Evolutionary conservation across 345 rosid genomes (phyloP), one percentile per base, ranked within the genome.

Genomic region (Populus euphratica): DNA sequence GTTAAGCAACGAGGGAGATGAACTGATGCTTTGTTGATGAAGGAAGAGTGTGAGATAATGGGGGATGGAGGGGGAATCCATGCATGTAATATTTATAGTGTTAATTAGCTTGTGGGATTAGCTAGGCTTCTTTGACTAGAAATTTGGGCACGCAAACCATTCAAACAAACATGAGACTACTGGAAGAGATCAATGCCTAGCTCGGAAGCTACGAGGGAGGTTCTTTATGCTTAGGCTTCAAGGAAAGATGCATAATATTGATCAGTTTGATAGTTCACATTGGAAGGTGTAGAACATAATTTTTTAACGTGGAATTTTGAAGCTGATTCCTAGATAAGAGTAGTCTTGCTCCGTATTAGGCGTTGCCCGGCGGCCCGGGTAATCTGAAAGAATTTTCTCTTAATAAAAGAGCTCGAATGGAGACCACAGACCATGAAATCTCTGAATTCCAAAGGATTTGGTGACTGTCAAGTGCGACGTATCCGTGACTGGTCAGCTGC

Each of bases 191-290:
- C 63, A 0, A 13, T 18, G 13, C 13, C 21, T 21, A 1, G 44
- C n/a, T 8, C n/a, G 81, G 89, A 86, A 86, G 23, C 79, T 73
- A 33, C 87, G 25, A 39, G 77, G 85, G 80, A 77, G 73, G 27
- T 83, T 87, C 80, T 65, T 68, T 7, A 54, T 20, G 7, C 61
- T 7, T 20, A 3, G 63, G 33, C 39, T 17, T 31, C 17, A 54
- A 56, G 11, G 8, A 43, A 31, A 14, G 44, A 41, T 18, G 31
- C 6, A 72, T 49, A 0, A 17, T 18, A 23, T 16, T 54, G 43
- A 36, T 10, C 21, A 14, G 10, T 18, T 84, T 80, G 77, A 78
- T 67, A 82, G 89, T 84, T 81, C 64, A 86, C 79, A 35, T 69
- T 80, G 86, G 76, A 69, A 69, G 77, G 63, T 35, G 65, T 33